Base-by-base conservation (phyloP, 805 yeast genomes). In the Lipomyces chichibuensis region DNA sequence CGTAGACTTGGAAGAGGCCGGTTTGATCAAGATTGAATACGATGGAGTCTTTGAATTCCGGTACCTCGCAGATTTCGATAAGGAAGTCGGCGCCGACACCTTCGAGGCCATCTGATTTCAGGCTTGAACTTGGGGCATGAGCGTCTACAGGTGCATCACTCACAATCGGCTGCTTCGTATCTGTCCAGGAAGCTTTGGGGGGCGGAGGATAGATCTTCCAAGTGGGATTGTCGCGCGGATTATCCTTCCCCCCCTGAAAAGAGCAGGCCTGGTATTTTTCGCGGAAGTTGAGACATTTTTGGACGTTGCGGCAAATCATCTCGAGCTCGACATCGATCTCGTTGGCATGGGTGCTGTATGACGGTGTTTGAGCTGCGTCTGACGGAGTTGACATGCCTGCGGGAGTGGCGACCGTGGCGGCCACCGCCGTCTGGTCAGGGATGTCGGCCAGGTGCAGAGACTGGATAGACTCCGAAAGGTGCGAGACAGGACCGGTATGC, bases 121-220 rank as follows among this genome's bases (percentile, higher is more conserved):
- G 57, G 6, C n/a, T 49, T 23, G 46, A 55, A 46, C 74, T 78
- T 20, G 78, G 77, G 7, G 73, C 78, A n/a, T 74, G 73, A 13
- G 68, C 74, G 13, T 73, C 74, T 8, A 67, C 69, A 2, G 73
- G 73, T 14, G 80, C 69, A 57, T 78, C 80, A 77, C 84, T 74
- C 83, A 86, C 54, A 82, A 75, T 71, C n/a, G 84, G 85, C 65
- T 85, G 84, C 71, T 84, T 86, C n/a, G 86, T 82, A 20, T 80
- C 83, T 75, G 89, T 84, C 88, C 95, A 87, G 73, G 94, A 87
- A 2, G 99, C 98, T 71, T 87, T 87, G 14, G 99, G 99, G 0
- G 98, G 98, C 11, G 88, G 86, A 0, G 99, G 99, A 76, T 93
- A 94, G 60, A 95, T 87, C 17, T 76, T 76, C 98, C 98, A 95